Evolutionary conservation across 805 yeast genomes (phyloP), one percentile per base, ranked within the genome.

Genomic region (Barnettozyma sucrosica): DNA sequence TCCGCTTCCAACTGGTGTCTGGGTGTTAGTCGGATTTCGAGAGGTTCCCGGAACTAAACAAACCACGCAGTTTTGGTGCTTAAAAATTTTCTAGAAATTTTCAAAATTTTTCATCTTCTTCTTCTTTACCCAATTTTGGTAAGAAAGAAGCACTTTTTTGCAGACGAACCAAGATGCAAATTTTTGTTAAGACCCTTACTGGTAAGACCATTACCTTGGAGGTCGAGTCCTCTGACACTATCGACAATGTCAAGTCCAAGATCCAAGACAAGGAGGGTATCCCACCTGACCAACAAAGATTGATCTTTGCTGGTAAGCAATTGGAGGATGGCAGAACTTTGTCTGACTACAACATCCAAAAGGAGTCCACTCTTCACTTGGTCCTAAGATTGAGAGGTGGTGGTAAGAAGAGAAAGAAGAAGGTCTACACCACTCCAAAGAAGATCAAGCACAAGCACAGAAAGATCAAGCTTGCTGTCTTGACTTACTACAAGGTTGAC

Each of bases 371-470:
- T 54, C 74, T 90, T 48, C 97, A 92, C 75, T 83, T 92, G 77
- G 98, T 92, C 59, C 79, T 92, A 61, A 89, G 97, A 82, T 86
- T 92, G 72, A 88, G 97, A 80, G 98, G 98, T 80, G 97, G 96
- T 78, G 96, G 96, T 81, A 93, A 90, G 88, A 93, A 93, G 93
- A 92, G 96, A 85, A 93, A 93, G 93, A 93, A 93, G 97, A 92
- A 92, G 95, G 97, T 89, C 73, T 93, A 92, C 92, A 92, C 98
- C 80, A 92, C 98, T 72, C 99, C 99, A 82, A 93, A 93, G 90
- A 95, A 90, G 86, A 88, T 93, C 80, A 88, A 79, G 80, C 98
- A 93, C 95, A 90, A 89, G 86, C 97, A 89, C 86, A 93, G 87
- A 88, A 93, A 92, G 83, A 88, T 87, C 78, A 93, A 93, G 87